Percentiles rank a stretch among this genome's conserved stretches.
Conservation (phyloP, 2,329 filamentous ascomycete species). For the Epichloe hybrida region DNA sequence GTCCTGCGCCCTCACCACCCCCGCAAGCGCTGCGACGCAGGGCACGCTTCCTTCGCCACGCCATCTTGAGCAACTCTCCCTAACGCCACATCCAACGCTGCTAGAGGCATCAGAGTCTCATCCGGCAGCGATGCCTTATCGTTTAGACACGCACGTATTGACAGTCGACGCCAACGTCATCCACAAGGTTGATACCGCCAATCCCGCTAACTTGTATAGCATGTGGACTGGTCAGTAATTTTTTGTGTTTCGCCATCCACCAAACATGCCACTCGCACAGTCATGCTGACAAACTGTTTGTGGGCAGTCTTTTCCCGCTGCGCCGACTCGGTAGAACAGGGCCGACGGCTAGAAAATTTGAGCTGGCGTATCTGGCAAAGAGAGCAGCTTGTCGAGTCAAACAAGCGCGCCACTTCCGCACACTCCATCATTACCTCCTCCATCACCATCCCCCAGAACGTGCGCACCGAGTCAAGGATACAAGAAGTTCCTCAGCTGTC, state of each 20-base stretch:
- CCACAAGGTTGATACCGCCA: conserved; percentile 86
- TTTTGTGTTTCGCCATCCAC: neutral
- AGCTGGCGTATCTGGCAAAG: conserved; percentile 93
- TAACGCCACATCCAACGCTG: conserved; percentile 8
- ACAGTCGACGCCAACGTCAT: conserved; percentile 86
- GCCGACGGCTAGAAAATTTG: conserved; percentile 82
- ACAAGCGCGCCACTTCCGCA: conserved; percentile 29
- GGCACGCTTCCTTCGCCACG: neutral
- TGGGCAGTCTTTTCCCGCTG: conserved; percentile 78
- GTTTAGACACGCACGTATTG: conserved; percentile 72
- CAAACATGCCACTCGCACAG: neutral
- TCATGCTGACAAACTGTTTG: conserved; percentile 17
- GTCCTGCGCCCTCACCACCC: too few species aligned
- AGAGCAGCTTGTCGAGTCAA: conserved; percentile 62
- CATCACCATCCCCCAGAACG: conserved; percentile 34
- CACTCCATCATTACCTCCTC: conserved; percentile 22
- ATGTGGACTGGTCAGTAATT: conserved; percentile 79
- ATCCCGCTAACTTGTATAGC: conserved; percentile 84
- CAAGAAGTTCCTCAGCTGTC: conserved; percentile 58
- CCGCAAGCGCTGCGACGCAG: neutral
- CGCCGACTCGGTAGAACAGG: conserved; percentile 86
- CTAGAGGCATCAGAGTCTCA: conserved; percentile 25
- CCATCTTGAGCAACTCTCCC: neutral
- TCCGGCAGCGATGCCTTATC: conserved; percentile 58
- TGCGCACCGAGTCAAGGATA: conserved; percentile 28